phyloP scores from a whole-genome alignment of 768 basidiomycete genomes.

The Pleurotus tuber-regium region DNA sequence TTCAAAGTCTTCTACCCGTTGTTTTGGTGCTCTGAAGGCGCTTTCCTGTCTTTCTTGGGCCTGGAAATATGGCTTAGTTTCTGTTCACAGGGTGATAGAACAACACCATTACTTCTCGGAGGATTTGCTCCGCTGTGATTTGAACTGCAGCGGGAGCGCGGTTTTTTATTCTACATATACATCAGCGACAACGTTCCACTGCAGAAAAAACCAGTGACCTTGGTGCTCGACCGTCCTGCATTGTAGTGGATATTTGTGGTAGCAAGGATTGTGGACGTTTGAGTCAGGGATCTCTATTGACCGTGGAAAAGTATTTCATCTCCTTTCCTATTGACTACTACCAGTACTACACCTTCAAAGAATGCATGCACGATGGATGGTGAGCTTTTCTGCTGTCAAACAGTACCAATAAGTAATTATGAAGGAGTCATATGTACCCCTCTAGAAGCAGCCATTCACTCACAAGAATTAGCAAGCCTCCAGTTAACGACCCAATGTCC shows the following conservation, averaged over 20 bases:
- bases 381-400: no score
- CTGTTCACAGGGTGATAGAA: not conserved
- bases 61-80: constrained; percentile 31
- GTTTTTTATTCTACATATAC: constrained; percentile 79
- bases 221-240: constrained; percentile 83
- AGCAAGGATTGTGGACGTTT: no score
- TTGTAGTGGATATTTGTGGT: constrained; percentile 22
- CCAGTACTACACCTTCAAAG: no score
- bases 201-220: constrained; percentile 38
- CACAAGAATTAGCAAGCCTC: no score
- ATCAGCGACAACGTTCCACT: constrained; percentile 9
- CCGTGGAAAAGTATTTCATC: no score
- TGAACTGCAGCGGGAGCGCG: constrained; percentile 93
- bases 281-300: no score
- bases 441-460: no score
- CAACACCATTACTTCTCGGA: constrained; percentile 92
- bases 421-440: no score
- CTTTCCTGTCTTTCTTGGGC: constrained; percentile 98
- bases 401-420: no score
- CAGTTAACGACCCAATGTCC: no score
- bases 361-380: no score
- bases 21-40: constrained; percentile 87
- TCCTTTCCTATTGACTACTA: no score
- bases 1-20: constrained; percentile 96
- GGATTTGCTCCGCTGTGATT: constrained; percentile 96